Evolutionary conservation across 176 grass and related monocot genomes (phyloP), one percentile per base, ranked within the genome.

Genomic region (Calamus simplicifolius): DNA sequence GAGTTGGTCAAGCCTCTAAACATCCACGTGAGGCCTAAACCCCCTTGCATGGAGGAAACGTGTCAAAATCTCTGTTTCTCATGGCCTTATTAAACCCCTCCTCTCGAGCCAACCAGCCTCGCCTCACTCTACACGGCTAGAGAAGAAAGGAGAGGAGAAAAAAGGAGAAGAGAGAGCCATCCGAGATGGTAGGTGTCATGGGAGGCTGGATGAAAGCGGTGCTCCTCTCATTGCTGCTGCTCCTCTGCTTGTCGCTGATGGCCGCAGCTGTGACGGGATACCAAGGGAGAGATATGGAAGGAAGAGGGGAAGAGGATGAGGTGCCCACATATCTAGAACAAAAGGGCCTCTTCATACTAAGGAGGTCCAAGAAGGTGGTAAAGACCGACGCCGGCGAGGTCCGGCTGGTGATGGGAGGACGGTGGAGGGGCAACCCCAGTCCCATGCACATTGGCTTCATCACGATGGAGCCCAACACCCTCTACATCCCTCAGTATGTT

Each of bases 381-480:
- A 48, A 35, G 60, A 48, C 60, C 0, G 60, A 63, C 8, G 19
- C 31, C 17, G 60, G 60, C n/a, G 7, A 48, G 18, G 59, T 63
- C 10, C 35, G 35, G 35, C 35, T 43, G 35, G 8, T 43, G 35
- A 43, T 43, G 35, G 35, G 35, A 12, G 8, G 12, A 7, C 35
- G 35, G 18, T 63, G 29, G 30, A 63, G 19, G 60, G 60, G 60
- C 35, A 18, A 63, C 5, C 35, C 7, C n/a, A 63, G 31, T 10
- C n/a, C 60, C 38, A 49, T 63, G 60, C 35, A 43, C 7, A 43
- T 63, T 23, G 60, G 18, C 8, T 63, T 63, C 35, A 12, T 63
- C 19, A 7, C 10, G 35, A 19, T 63, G 60, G 31, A 49, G 60
- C 38, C 60, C 29, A 25, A 14, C n/a, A 48, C 29, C n/a, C 60